Base-by-base conservation (phyloP, 208 protist species). In the Trypanosoma vivax region DNA sequence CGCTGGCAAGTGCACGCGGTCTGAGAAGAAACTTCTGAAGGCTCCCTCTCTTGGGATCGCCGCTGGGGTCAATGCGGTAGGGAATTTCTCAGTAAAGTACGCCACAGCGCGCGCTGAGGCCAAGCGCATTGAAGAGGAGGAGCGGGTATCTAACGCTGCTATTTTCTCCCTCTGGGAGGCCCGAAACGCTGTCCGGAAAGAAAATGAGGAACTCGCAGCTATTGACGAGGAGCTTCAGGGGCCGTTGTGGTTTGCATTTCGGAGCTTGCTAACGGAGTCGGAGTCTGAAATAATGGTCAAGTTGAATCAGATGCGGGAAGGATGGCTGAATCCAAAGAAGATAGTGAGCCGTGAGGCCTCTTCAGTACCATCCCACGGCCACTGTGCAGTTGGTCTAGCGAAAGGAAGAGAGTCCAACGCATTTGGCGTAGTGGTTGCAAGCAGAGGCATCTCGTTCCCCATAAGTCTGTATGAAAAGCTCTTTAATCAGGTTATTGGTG, bases 151-250 rank as follows among this genome's bases (percentile, higher is more conserved):
- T 11, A 67, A 67, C 25, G 28, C 29, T 1, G 25, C 53, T 19
- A 56, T 92, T 31, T 85, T 89, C 31, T 54, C 61, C 21, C 73
- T 57, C 63, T 92, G 80, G 80, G 68, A 71, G 2, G 29, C 58
- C 3, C 74, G 85, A 14, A 69, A 80, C 50, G 52, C 65, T 11
- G 50, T 50, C 45, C 73, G 80, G 5, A 21, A 67, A 21, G 34
- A 59, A 1, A 40, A 72, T 7, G 45, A 58, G 10, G 54, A 73
- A 35, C 45, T 52, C 1, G 55, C 43, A 5, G 52, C 39, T 9
- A n/a, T 92, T 0, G 69, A 67, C 11, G 39, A 61, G 5, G 42
- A 55, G 5, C 43, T 92, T 35, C 38, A 53, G 3, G 31, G 25
- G 9, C 58, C 48, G 10, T 55, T 92, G 28, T 70, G 71, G 53